Evolutionary conservation across 257 asterid species (phyloP), one percentile per base, ranked within the genome.

Genomic region (Solanum boliviense): DNA sequence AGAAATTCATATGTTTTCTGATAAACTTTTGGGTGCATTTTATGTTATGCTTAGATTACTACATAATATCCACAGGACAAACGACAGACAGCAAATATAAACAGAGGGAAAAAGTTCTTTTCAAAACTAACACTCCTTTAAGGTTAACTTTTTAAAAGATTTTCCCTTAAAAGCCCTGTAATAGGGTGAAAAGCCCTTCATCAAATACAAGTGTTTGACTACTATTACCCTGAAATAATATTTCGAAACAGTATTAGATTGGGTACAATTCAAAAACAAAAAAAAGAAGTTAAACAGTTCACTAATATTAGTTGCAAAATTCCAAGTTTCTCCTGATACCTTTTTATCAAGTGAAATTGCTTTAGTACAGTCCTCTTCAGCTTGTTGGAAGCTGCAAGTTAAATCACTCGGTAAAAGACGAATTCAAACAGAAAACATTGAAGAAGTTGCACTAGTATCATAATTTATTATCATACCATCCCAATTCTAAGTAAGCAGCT

Each of bases 401-500:
- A 81, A 48, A 81, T 46, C 60, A 81, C 18, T 46, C 68, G 32
- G 83, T 2, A 67, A 44, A 38, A 85, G 83, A 32, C 35, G 25
- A 36, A 60, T 87, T 67, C 10, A 5, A 52, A 86, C 38, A 20
- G 74, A 73, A 39, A 65, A 34, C 7, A 83, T 65, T 46, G 41
- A 78, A 25, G 52, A 81, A 21, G 73, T 32, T 84, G 74, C 48
- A 35, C 75, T 48, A 71, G 65, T 68, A 89, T 87, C 82, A 75
- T 74, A 41, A 87, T 72, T 56, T 8, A 6, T 89, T 72, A 81
- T 88, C 92, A 32, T 34, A 96, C 99, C 99, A 94, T 94, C 95
- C 98, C 91, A 97, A 88, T 93, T 97, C 99, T 95, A 97, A 91
- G 89, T 93, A 94, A 87, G 99, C 99, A 89, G 99, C 99, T 85